phyloP scores from a whole-genome alignment of 2,329 filamentous ascomycete species.

The Paecilomyces sp. region DNA sequence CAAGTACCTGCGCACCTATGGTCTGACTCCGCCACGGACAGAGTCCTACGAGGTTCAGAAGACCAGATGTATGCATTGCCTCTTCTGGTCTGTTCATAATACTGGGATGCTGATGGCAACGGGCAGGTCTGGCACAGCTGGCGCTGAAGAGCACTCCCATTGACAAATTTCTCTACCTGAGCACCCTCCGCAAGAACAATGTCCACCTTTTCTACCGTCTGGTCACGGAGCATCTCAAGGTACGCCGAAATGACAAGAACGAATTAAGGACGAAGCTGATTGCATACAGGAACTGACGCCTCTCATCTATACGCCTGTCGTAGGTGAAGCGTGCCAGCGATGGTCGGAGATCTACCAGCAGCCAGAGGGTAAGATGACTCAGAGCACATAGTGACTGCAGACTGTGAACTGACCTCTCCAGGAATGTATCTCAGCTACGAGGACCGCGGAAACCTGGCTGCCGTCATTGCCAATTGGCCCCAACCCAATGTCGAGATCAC shows the following conservation, averaged over 20 bases:
- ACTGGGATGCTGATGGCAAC: conserved; percentile 2
- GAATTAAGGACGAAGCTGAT: conserved; percentile 3
- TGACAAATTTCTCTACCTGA: conserved; percentile 45
- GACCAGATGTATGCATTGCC: conserved; percentile 33
- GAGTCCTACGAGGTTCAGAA: conserved; percentile 44
- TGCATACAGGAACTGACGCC: conserved; percentile 38
- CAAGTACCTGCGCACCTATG: conserved; percentile 46
- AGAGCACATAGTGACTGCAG: not conserved
- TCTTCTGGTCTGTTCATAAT: not conserved
- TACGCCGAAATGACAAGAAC: conserved; percentile 12
- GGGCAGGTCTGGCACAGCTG: conserved; percentile 37
- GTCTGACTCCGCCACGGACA: conserved; percentile 42
- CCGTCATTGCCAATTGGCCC: conserved; percentile 90
- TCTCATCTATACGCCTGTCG: conserved; percentile 45
- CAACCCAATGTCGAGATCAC: conserved; percentile 86
- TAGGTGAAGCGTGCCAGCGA: conserved; percentile 92
- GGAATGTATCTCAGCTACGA: conserved; percentile 90
- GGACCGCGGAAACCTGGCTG: conserved; percentile 82
- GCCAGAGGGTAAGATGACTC: conserved; percentile 60
- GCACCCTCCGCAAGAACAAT: conserved; percentile 44
- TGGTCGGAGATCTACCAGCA: conserved; percentile 95
- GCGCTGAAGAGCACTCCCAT: conserved; percentile 40
- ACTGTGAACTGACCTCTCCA: conserved; percentile 12
- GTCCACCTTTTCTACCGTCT: conserved; percentile 47
- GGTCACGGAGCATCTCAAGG: conserved; percentile 40